Evolutionary conservation across 2,329 filamentous ascomycete genomes (phyloP), one percentile per base, ranked within the genome.

Genomic region (Passalora sequoiae): DNA sequence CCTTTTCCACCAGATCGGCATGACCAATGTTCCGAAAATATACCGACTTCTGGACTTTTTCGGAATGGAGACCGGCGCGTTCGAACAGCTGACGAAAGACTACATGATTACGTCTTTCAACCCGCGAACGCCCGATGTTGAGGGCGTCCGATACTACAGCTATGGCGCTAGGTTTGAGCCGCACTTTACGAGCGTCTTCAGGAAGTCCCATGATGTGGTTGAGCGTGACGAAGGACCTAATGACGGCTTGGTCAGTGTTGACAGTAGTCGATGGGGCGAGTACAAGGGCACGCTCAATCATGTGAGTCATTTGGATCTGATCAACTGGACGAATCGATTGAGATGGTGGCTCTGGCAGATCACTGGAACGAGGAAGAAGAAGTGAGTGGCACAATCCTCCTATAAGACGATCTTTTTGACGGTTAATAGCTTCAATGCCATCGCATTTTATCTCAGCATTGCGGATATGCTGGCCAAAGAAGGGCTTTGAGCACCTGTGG

Each of bases 261-360:
- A 67, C 3, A 81, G 77, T 47, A 76, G 75, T 54, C 69, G 66
- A 47, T 83, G 79, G 79, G 79, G 79, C 24, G 68, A 70, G 7
- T 83, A 83, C 54, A 77, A 80, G 58, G 79, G 79, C 20, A 83
- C 79, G 1, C 57, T 83, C 38, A 67, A 79, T n/a, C 75, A 75
- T 3, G 78, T 81, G 45, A 80, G 74, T 59, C 79, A 83, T 64
- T 60, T 83, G 35, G 78, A 83, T 53, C 58, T 82, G 49, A 83
- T 83, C 61, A 83, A 83, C 53, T 83, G 79, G 79, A 79, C 76
- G 20, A 82, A 81, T 50, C 67, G 77, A 21, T 54, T 81, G 27
- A 74, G 79, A 53, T 79, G 75, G 74, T 68, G 76, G 44, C 67
- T 77, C 37, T 78, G 75, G 59, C 68, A 73, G 45, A 55, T 81